These are phyloP conservation scores for Fusarium citri DNA, from an alignment of 2,329 filamentous ascomycete genomes.

Conservation along the genomic window DNA sequence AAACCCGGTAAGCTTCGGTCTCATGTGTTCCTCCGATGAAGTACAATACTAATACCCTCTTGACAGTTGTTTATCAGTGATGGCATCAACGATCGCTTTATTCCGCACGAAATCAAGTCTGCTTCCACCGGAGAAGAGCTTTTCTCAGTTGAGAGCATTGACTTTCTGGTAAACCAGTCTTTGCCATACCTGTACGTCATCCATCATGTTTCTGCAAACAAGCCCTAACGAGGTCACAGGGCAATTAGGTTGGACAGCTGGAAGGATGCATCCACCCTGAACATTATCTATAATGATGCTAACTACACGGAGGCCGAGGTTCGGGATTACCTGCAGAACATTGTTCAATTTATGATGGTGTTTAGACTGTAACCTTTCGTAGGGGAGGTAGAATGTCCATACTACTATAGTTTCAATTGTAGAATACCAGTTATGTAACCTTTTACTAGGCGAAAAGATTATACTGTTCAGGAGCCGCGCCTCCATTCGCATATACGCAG, in stretches of 20 bases:
- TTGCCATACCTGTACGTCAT: not conserved
- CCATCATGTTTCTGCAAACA: rapidly evolving
- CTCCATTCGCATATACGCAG: no score
- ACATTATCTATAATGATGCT: not conserved
- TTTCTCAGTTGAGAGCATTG: not conserved
- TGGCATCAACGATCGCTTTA: not conserved
- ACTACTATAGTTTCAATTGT: no score
- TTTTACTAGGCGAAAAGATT: no score
- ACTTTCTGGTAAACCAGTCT: not conserved
- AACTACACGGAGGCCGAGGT: not conserved
- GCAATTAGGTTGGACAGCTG: not conserved
- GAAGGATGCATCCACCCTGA: not conserved
- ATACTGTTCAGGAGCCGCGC: no score
- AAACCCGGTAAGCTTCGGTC: not conserved
- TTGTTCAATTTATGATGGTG: not conserved
- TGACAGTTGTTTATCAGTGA: not conserved
- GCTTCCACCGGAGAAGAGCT: not conserved
- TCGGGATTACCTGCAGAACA: not conserved
- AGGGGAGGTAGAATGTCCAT: not conserved
- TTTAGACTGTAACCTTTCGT: not conserved
- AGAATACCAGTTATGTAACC: no score
- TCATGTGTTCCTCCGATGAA: not conserved
- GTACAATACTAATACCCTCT: not conserved
- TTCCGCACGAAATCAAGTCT: not conserved
- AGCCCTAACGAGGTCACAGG: not conserved